Evolutionary conservation across 148 eudicot genomes (phyloP).

Genomic region (Rhododendron simsii): DNA sequence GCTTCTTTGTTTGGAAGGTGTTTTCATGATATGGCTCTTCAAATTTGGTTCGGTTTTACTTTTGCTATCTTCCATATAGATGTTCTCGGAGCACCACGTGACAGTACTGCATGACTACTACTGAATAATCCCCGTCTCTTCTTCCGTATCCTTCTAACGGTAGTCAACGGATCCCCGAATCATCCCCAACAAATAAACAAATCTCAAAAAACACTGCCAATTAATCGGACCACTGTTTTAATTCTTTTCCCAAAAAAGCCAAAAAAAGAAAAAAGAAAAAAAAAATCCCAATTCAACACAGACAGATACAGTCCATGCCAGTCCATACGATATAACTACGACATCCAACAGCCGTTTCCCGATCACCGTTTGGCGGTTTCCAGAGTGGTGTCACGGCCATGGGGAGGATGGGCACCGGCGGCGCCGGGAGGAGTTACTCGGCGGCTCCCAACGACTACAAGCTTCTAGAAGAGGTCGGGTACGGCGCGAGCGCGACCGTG

Average conservation of each 20-base stretch:
- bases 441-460: slow-evolving; percentile 56
- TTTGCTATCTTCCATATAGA: too few relatives aligned
- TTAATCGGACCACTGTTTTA: not conserved
- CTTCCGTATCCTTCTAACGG: too few relatives aligned
- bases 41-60: too few relatives aligned
- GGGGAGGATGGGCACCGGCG: slow-evolving; percentile 28
- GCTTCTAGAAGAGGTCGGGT: slow-evolving; percentile 80
- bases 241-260: too few relatives aligned
- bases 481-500: slow-evolving; percentile 91
- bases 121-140: too few relatives aligned
- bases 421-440: slow-evolving; percentile 41
- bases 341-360: not conserved
- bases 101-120: too few relatives aligned
- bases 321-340: not conserved
- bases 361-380: not conserved
- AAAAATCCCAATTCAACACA: not conserved
- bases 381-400: slow-evolving; percentile 8
- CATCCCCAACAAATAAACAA: not conserved
- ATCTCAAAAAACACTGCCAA: not conserved
- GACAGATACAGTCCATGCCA: not conserved
- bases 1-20: too few relatives aligned
- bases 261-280: not conserved
- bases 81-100: too few relatives aligned
- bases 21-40: too few relatives aligned
- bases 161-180: not conserved